phyloP scores from a whole-genome alignment of 352 stramenopile genomes.

The Pythium folliculosum region DNA sequence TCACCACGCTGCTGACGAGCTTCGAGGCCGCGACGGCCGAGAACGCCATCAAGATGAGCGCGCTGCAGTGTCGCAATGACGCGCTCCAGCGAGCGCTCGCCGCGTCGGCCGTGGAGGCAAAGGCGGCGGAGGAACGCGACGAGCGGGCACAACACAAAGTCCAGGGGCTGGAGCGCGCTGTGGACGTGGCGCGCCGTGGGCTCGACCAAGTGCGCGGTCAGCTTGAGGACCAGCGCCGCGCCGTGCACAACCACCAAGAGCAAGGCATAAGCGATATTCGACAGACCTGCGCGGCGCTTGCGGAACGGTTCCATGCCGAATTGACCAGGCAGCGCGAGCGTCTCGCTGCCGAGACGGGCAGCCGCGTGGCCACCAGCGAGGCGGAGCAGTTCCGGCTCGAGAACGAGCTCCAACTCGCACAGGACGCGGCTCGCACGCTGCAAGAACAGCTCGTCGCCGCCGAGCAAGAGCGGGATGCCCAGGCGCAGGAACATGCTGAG shows the following conservation, averaged over 20 bases:
- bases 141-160: not conserved
- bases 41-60: conserved; percentile 21
- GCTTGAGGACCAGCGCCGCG: not conserved
- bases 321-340: not conserved
- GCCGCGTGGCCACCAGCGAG: not conserved
- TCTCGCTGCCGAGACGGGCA: not conserved
- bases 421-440: conserved; percentile 2
- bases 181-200: not conserved
- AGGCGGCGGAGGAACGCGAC: not conserved
- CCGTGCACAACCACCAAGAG: not conserved
- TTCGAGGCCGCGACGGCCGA: conserved; percentile 23
- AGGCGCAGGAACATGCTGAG: not conserved
- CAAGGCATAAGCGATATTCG: not conserved
- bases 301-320: not conserved
- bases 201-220: not conserved
- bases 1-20: conserved; percentile 19
- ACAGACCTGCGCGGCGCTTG: not conserved
- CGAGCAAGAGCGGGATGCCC: not conserved
- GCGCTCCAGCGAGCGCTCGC: conserved; percentile 1
- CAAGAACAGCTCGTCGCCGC: not conserved
- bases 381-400: not conserved
- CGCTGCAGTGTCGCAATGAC: conserved; percentile 13
- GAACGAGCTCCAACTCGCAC: not conserved
- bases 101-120: not conserved
- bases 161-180: not conserved